phyloP scores from a whole-genome alignment of 2,329 filamentous ascomycete genomes.

The Colletotrichum shisoi region DNA sequence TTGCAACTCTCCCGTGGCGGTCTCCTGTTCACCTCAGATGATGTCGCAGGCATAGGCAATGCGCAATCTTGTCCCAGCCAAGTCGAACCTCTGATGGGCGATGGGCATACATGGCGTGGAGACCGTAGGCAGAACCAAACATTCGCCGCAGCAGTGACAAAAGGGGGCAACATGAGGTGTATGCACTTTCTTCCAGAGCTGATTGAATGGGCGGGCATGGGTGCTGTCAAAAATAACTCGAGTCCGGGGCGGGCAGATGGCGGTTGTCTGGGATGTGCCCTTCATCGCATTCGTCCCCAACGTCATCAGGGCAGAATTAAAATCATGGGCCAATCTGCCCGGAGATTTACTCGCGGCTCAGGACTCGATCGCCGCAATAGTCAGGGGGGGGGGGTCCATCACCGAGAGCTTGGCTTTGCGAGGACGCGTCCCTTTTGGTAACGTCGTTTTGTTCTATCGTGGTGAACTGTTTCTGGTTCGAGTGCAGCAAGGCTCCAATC shows the following conservation, averaged over 20 bases:
- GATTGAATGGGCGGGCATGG: not conserved
- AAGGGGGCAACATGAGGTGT: too few relatives aligned
- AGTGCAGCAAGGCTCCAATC: too few relatives aligned
- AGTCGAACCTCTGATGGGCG: too few relatives aligned
- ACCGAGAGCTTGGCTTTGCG: not conserved
- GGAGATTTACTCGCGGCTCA: not conserved
- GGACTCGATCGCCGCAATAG: not conserved
- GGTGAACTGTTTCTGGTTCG: not conserved
- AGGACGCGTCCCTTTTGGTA: not conserved
- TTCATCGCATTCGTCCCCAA: not conserved
- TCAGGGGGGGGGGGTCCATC: too few relatives aligned
- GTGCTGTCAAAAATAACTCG: too few relatives aligned
- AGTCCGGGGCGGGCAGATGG: not conserved
- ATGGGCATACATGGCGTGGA: not conserved
- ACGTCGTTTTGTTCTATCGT: not conserved
- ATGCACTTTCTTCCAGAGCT: not conserved
- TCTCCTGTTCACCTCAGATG: too few relatives aligned
- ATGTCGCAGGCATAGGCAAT: too few relatives aligned
- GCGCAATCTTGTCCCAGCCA: too few relatives aligned
- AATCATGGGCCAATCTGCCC: not conserved
- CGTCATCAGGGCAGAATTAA: not conserved
- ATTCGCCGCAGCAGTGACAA: too few relatives aligned
- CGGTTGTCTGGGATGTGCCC: not conserved
- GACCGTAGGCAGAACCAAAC: not conserved
- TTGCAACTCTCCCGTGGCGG: too few relatives aligned